Evolutionary conservation across 768 basidiomycete genomes (phyloP), one percentile per base, ranked within the genome.

Genomic region (Tubosaeta brunneosetosa): DNA sequence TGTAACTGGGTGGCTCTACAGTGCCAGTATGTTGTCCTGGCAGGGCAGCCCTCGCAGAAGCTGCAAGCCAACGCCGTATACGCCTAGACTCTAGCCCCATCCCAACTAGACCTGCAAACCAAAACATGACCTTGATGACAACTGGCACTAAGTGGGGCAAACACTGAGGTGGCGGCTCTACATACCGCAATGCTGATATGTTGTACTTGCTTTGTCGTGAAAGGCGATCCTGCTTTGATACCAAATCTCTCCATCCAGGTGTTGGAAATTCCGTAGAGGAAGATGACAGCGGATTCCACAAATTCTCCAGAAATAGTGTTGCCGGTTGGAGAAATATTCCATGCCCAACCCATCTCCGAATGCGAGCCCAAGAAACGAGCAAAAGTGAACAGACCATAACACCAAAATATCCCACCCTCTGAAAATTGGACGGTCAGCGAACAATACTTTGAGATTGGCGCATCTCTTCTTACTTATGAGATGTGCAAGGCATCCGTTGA

Each of bases 221-320:
- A 95, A 13, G 94, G 89, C 63, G 86, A 85, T 13, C 89, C 91
- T 0, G 87, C 71, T 14, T 78, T 71, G 1, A 85, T 89, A 3
- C 94, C 94, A 58, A 95, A 90, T 38, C 95, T 81, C 71, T 98
- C 95, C 90, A 97, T 92, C 91, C 92, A 98, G 14, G 88, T 92
- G 66, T 98, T 95, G 40, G 91, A 87, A 32, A 81, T 75, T 8
- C 94, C 94, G 65, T 97, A 98, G 0, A 84, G 32, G 71, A 94
- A 94, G 61, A 97, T 94, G 47, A 91, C 78, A 10, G 75, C 63
- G 0, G 85, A 90, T 69, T 93, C 91, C 52, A 84, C 76, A 49
- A 90, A 86, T 66, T 92, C 90, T 6, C 85, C 88, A 7, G 84
- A 82, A 8, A 78, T 75, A 42, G 72, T 72, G 22, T 72, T 70